Evolutionary conservation across 2,329 filamentous ascomycete species (phyloP).

Genomic region (Thielaviopsis populi): DNA sequence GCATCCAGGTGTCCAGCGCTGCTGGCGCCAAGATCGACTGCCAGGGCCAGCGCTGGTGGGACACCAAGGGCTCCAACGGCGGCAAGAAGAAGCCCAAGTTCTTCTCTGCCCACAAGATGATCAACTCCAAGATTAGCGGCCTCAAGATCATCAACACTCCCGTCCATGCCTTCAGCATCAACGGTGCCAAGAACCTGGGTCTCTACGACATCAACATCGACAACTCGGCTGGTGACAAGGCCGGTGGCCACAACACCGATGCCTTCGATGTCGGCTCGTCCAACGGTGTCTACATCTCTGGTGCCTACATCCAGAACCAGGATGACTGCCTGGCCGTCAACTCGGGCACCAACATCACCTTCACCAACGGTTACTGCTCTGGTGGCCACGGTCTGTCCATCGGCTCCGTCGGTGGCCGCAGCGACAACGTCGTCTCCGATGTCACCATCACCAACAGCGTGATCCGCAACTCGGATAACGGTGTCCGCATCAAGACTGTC

Average conservation of each 20-base stretch:
- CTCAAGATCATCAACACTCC: slow-evolving; percentile 30
- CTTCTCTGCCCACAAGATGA: slow-evolving; percentile 33
- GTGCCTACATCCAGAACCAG: slow-evolving; percentile 42
- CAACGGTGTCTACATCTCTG: slow-evolving; percentile 34
- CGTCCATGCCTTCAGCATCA: slow-evolving; percentile 30
- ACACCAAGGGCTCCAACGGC: slow-evolving; percentile 42
- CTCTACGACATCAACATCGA: slow-evolving; percentile 27
- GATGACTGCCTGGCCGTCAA: slow-evolving; percentile 47
- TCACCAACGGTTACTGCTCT: slow-evolving; percentile 30
- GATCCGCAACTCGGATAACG: slow-evolving; percentile 39
- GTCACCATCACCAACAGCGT: slow-evolving; percentile 36
- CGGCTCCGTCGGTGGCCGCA: slow-evolving; percentile 32
- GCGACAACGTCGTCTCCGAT: slow-evolving; percentile 36
- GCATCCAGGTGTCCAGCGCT: slow-evolving; percentile 38
- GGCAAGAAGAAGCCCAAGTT: slow-evolving; percentile 50
- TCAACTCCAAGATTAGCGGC: slow-evolving; percentile 25
- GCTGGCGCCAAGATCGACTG: slow-evolving; percentile 38
- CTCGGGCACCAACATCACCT: slow-evolving; percentile 35
- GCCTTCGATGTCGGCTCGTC: slow-evolving; percentile 42
- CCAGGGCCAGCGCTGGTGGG: slow-evolving; percentile 45
- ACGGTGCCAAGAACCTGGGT: slow-evolving; percentile 24
- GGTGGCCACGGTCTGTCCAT: slow-evolving; percentile 32
- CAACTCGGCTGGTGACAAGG: slow-evolving; percentile 26
- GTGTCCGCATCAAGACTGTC: slow-evolving; percentile 37
- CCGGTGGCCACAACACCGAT: slow-evolving; percentile 38